phyloP scores from a whole-genome alignment of 2,329 filamentous ascomycete species.

The Xylaria digitata region DNA sequence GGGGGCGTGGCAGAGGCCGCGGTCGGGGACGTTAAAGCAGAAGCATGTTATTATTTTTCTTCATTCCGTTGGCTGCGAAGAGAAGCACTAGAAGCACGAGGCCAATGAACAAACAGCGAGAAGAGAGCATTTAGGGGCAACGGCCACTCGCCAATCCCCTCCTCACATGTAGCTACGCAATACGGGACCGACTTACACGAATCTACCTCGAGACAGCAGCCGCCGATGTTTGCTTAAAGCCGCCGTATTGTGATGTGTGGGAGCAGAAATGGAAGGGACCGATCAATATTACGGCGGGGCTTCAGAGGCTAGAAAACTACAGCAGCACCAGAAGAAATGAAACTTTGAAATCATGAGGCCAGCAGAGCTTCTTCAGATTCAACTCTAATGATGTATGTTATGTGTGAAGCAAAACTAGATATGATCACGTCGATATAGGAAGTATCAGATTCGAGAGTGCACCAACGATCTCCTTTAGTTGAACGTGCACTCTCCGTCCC shows the following conservation, averaged over 20 bases:
- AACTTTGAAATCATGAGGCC: slow-evolving; percentile 39
- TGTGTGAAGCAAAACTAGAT: slow-evolving; percentile 9
- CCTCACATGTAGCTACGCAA: slow-evolving; percentile 10
- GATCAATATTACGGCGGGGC: slow-evolving; percentile 46
- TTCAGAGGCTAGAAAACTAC: slow-evolving; percentile 44
- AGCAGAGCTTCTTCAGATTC: slow-evolving; percentile 42
- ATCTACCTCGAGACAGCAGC: slow-evolving; percentile 4
- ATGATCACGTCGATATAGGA: slow-evolving; percentile 16
- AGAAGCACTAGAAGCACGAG: slow-evolving; percentile 4
- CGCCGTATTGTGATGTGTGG: slow-evolving; percentile 27
- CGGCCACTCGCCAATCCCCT: background rate
- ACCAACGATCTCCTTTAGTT: no score
- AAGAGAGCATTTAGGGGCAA: background rate
- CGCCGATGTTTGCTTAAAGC: slow-evolving; percentile 18
- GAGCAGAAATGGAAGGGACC: slow-evolving; percentile 9
- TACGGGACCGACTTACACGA: slow-evolving; percentile 4
- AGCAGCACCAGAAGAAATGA: slow-evolving; percentile 37
- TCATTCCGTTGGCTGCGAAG: slow-evolving; percentile 6
- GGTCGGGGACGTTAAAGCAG: slow-evolving; percentile 50
- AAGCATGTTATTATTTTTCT: background rate
- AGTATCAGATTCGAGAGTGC: slow-evolving; percentile 8
- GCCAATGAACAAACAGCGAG: slow-evolving; percentile 12
- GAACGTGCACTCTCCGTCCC: no score
- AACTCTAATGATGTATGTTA: slow-evolving; percentile 20
- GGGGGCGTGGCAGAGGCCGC: slow-evolving; percentile 64